Evolutionary conservation across 805 yeast species (phyloP).

Genomic region (Monosporozyma servazzii): DNA sequence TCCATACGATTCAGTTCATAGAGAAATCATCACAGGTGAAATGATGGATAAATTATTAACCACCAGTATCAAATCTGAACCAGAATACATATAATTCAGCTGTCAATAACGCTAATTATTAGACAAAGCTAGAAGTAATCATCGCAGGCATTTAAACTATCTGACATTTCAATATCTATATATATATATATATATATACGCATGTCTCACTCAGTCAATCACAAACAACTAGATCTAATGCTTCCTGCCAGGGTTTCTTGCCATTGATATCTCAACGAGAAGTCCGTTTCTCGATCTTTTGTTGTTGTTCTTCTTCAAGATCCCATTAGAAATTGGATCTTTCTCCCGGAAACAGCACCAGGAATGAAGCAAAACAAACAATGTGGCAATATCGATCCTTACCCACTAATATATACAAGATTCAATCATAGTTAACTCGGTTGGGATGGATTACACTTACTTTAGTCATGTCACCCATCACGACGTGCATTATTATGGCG

Average conservation of each 20-base stretch:
- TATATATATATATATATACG: no score
- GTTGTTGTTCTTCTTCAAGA: no score
- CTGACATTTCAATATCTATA: neutral
- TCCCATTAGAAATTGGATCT: neutral
- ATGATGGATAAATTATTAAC: constrained; percentile 26
- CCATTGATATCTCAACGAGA: neutral
- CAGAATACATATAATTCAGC: constrained; percentile 20
- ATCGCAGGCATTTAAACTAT: neutral
- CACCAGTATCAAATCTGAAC: constrained; percentile 26
- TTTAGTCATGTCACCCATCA: no score
- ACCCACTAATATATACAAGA: no score
- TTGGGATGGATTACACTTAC: no score
- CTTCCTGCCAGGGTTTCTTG: no score
- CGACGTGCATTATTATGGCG: neutral
- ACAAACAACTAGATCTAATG: no score
- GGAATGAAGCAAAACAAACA: no score
- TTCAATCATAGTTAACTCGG: no score
- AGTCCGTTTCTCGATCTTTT: neutral
- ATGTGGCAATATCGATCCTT: no score
- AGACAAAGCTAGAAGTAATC: neutral
- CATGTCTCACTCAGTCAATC: no score
- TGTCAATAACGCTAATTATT: neutral
- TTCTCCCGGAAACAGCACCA: neutral
- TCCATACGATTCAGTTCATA: neutral
- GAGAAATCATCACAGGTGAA: constrained; percentile 19